phyloP scores from a whole-genome alignment of 176 grass and related monocot species.

The Eremochloa ophiuroides region DNA sequence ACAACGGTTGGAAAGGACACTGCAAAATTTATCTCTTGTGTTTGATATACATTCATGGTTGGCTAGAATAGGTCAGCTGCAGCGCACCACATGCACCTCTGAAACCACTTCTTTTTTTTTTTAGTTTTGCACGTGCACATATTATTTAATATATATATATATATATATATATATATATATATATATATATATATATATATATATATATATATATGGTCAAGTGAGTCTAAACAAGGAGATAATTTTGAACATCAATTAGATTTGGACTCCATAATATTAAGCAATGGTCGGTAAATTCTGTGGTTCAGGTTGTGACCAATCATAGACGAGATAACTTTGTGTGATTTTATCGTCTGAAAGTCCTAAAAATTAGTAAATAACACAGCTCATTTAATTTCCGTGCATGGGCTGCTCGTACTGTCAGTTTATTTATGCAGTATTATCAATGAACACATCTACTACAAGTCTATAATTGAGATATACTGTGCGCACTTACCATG shows the following conservation, averaged over 20 bases:
- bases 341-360: background rate
- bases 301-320: background rate
- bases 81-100: constrained; percentile 12
- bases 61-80: constrained; percentile 27
- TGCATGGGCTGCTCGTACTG: background rate
- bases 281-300: background rate
- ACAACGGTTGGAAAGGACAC: background rate
- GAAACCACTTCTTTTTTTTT: background rate
- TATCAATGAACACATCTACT: background rate
- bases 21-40: background rate
- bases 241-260: background rate
- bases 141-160: background rate
- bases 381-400: background rate
- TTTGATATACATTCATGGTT: background rate
- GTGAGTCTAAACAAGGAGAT: background rate
- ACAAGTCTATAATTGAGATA: no score
- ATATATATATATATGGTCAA: background rate
- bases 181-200: background rate
- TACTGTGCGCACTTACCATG: background rate
- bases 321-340: background rate
- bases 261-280: background rate
- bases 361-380: background rate
- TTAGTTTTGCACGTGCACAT: constrained; percentile 12
- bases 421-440: background rate
- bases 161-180: background rate